These are phyloP conservation scores for Rhodotorula sp. DNA, from an alignment of 1,284 basidiomycete genomes.

Conservation along the genomic window DNA sequence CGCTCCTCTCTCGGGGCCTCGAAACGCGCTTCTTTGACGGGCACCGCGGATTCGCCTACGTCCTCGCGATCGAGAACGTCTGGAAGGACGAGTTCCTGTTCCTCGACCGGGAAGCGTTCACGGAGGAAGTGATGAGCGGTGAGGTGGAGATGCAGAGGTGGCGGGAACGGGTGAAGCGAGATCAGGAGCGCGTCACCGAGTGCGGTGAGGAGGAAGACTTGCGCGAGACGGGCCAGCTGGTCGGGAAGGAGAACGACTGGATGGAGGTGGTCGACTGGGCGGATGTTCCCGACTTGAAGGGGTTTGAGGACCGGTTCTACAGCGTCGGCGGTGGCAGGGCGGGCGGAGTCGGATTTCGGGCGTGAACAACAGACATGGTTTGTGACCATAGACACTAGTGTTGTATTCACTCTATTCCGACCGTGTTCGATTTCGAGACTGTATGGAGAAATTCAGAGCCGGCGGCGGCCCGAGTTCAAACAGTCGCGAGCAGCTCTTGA, in stretches of 20 bases:
- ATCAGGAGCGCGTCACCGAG: neutral
- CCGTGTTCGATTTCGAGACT: too few relatives aligned
- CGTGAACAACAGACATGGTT: too few relatives aligned
- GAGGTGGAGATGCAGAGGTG: conserved; percentile 2
- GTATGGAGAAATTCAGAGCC: too few relatives aligned
- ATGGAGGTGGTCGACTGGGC: conserved; percentile 16
- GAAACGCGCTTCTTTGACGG: conserved; percentile 22
- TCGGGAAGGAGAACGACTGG: neutral
- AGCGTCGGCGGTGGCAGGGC: conserved; percentile 4
- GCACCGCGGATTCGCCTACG: conserved; percentile 11
- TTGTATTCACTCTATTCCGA: too few relatives aligned
- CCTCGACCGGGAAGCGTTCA: neutral
- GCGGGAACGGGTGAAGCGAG: conserved; percentile 1
- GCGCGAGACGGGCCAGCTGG: too few relatives aligned
- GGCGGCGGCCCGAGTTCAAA: too few relatives aligned
- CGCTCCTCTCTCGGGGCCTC: conserved; percentile 12
- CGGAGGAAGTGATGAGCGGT: neutral
- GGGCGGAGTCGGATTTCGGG: conserved; percentile 15
- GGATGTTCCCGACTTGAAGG: conserved; percentile 15
- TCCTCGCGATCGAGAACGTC: conserved; percentile 19
- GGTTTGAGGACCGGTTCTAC: conserved; percentile 23
- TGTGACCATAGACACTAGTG: too few relatives aligned
- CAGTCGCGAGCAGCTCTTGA: too few relatives aligned
- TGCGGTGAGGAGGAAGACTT: neutral
- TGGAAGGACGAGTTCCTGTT: conserved; percentile 17